phyloP scores from a whole-genome alignment of 2,329 filamentous ascomycete genomes.

The Fusarium tupiense region DNA sequence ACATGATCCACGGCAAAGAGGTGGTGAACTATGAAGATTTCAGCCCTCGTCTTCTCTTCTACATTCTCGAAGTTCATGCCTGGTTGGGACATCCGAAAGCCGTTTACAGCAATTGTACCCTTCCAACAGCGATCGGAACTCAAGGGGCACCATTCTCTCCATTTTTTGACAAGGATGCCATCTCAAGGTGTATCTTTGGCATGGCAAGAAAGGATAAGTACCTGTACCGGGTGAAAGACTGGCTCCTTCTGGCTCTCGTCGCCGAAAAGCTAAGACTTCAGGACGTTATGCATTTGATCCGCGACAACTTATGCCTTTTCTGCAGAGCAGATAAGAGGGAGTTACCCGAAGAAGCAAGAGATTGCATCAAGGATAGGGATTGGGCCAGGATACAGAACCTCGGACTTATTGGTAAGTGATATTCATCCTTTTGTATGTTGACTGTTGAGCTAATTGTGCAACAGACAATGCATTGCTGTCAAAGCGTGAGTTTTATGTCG shows the following conservation, averaged over 20 bases:
- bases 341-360: not conserved
- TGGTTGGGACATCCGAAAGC: constrained; percentile 8
- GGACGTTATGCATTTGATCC: not conserved
- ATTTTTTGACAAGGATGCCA: not conserved
- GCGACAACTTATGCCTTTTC: not conserved
- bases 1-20: constrained; percentile 6
- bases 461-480: constrained; percentile 5
- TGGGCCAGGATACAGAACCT: constrained; percentile 1
- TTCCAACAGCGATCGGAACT: not conserved
- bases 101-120: not conserved
- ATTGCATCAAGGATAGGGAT: not conserved
- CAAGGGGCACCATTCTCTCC: not conserved
- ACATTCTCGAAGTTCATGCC: constrained; percentile 15
- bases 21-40: not conserved
- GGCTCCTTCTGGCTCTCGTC: constrained; percentile 28
- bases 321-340: not conserved
- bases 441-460: not conserved
- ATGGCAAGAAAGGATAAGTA: not conserved
- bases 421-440: too few species aligned
- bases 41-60: constrained; percentile 21
- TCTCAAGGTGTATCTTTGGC: not conserved
- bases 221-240: constrained; percentile 13
- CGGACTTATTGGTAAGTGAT: constrained; percentile 2
- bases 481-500: not conserved
- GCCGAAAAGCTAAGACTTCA: constrained; percentile 12